phyloP scores from a whole-genome alignment of 2,329 filamentous ascomycete species.

The Escovopsis weberi region DNA sequence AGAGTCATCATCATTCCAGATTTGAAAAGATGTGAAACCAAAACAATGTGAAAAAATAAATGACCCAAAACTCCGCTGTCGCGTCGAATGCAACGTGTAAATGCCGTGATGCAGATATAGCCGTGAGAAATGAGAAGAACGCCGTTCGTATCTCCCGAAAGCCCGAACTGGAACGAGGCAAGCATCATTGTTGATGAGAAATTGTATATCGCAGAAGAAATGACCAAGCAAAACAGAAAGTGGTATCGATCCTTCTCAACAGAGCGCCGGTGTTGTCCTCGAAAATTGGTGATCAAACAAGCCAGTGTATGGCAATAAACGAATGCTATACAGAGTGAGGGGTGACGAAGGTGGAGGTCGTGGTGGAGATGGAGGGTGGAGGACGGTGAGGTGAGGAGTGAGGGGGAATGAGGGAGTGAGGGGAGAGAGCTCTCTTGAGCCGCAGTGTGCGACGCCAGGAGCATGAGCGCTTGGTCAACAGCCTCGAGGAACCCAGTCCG shows the following conservation, averaged over 20 bases:
- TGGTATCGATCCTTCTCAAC: constrained; percentile 33
- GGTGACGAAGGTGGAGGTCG: constrained; percentile 9
- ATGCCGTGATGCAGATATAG: constrained; percentile 8
- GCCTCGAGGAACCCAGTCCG: constrained; percentile 25
- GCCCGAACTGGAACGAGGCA: constrained; percentile 20
- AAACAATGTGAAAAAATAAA: constrained; percentile 4
- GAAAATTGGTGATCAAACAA: constrained; percentile 28
- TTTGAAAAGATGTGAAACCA: constrained; percentile 5
- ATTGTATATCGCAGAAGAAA: constrained; percentile 16
- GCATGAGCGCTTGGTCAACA: constrained; percentile 12
- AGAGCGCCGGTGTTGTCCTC: constrained; percentile 24
- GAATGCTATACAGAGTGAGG: constrained; percentile 31
- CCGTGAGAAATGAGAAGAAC: constrained; percentile 23
- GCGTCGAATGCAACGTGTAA: constrained; percentile 6
- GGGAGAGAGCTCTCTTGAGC: constrained; percentile 9
- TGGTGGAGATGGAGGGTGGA: background rate
- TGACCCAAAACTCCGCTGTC: constrained; percentile 8
- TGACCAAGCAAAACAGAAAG: constrained; percentile 21
- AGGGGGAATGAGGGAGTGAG: constrained; percentile 1
- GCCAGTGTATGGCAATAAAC: constrained; percentile 27
- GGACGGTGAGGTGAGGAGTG: no score
- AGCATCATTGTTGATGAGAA: constrained; percentile 13
- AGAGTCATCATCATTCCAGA: background rate
- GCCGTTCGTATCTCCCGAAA: constrained; percentile 25
- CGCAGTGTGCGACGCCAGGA: constrained; percentile 12